phyloP scores from a whole-genome alignment of 139 green algal species.

The Dunaliella primolecta region DNA sequence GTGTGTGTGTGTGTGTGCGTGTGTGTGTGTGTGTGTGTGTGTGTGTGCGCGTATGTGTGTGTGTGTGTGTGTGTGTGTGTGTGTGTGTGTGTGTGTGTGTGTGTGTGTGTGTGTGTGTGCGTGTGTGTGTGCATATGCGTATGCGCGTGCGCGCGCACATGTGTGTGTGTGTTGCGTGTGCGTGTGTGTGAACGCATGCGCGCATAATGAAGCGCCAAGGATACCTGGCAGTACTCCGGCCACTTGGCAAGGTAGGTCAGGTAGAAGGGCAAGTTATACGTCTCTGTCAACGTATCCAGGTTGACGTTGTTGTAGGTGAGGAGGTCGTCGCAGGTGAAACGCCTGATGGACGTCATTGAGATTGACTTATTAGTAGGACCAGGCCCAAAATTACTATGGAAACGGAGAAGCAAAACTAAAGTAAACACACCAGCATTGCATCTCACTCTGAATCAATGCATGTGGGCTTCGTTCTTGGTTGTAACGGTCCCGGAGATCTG shows the following conservation, averaged over 20 bases:
- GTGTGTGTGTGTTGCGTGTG: neutral
- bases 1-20: neutral
- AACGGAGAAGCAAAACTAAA: neutral
- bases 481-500: neutral
- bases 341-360: conserved; percentile 84
- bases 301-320: conserved; percentile 97
- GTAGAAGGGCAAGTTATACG: conserved; percentile 97
- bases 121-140: neutral
- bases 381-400: neutral
- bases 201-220: conserved; percentile 1
- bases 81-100: neutral
- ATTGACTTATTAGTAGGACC: neutral
- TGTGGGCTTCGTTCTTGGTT: neutral
- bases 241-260: conserved; percentile 87
- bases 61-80: neutral
- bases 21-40: neutral
- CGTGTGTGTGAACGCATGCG: no score
- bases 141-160: neutral
- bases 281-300: conserved; percentile 96
- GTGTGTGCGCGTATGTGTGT: neutral
- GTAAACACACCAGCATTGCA: neutral
- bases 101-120: neutral
- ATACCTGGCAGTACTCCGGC: conserved; percentile 87
- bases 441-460: neutral
- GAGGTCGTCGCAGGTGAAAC: conserved; percentile 90